phyloP scores from a whole-genome alignment of 2,329 filamentous ascomycete species.

The Pseudogymnoascus sp. region DNA sequence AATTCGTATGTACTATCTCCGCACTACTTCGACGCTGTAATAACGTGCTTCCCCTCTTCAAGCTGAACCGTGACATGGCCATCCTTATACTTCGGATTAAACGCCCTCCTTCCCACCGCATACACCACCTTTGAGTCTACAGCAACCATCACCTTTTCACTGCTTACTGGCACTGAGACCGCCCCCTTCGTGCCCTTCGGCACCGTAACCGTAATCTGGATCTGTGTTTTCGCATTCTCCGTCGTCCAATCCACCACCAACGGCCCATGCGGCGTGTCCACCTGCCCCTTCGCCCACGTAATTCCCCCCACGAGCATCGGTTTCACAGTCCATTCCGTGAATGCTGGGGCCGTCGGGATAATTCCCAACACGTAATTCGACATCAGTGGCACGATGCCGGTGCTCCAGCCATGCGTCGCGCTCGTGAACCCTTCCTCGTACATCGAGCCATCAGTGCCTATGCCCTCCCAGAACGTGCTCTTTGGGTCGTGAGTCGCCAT shows the following conservation, averaged over 20 bases:
- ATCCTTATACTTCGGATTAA: slow-evolving; percentile 9
- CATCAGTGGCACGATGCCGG: slow-evolving; percentile 40
- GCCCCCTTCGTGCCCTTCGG: slow-evolving; percentile 23
- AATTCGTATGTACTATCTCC: not conserved
- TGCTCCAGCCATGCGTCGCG: slow-evolving; percentile 44
- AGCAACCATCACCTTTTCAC: slow-evolving; percentile 11
- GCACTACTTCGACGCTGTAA: not conserved
- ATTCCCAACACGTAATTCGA: slow-evolving; percentile 40
- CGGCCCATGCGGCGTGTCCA: slow-evolving; percentile 34
- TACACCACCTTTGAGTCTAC: slow-evolving; percentile 14
- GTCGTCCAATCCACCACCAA: slow-evolving; percentile 34
- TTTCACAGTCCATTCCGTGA: slow-evolving; percentile 33
- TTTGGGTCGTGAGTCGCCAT: slow-evolving; percentile 40
- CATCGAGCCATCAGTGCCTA: slow-evolving; percentile 33
- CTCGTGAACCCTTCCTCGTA: slow-evolving; percentile 41
- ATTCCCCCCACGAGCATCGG: slow-evolving; percentile 30
- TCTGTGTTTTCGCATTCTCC: slow-evolving; percentile 12
- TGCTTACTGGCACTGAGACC: slow-evolving; percentile 19
- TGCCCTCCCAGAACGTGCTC: slow-evolving; percentile 44
- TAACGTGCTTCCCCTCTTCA: not conserved
- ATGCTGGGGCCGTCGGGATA: slow-evolving; percentile 36
- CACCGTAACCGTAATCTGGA: slow-evolving; percentile 27
- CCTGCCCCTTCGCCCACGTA: slow-evolving; percentile 36
- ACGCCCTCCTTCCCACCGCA: not conserved
- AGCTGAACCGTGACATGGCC: slow-evolving; percentile 15